These are phyloP conservation scores for Pythium oligandrum DNA, from an alignment of 352 stramenopile genomes.

Conservation along the genomic window DNA sequence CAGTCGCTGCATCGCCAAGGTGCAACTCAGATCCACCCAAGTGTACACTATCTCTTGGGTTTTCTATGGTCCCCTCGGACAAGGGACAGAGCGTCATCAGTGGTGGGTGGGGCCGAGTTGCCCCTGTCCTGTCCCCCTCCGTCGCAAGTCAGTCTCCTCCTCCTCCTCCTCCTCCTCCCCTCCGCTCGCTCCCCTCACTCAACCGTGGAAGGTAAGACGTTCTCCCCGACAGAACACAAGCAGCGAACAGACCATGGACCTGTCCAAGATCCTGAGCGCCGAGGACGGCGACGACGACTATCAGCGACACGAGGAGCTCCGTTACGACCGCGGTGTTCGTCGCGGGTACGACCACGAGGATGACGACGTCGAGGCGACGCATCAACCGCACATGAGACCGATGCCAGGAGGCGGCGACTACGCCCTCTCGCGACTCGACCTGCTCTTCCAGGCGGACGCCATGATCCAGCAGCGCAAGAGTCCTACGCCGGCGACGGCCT, in stretches of 20 bases:
- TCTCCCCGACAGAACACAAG: background rate
- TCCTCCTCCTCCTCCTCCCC: constrained; percentile 1
- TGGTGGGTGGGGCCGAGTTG: constrained; percentile 4
- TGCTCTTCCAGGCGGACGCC: constrained; percentile 68
- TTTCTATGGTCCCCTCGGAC: too few relatives aligned
- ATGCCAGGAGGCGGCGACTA: constrained; percentile 5
- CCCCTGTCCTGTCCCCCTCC: constrained; percentile 10
- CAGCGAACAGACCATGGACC: constrained; percentile 16
- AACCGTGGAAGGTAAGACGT: constrained; percentile 5
- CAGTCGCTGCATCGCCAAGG: constrained; percentile 24
- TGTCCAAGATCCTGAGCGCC: constrained; percentile 23
- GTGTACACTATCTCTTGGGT: too few relatives aligned
- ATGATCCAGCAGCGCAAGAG: constrained; percentile 42
- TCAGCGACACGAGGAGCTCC: constrained; percentile 52
- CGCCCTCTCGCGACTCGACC: constrained; percentile 38
- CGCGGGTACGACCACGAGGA: constrained; percentile 16
- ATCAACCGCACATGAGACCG: constrained; percentile 1
- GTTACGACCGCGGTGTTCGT: constrained; percentile 34
- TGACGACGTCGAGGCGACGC: constrained; percentile 13
- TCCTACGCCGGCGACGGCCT: constrained; percentile 5
- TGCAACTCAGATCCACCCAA: constrained; percentile 21
- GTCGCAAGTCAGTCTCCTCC: constrained; percentile 20
- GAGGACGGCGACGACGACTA: constrained; percentile 23
- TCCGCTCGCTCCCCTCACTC: background rate
- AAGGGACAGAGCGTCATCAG: constrained; percentile 9